A percentile compares a stretch with the other conserved stretches of the same genome.
phyloP scores from a whole-genome alignment of 305 asterid species.

The Fraxinus sp. region DNA sequence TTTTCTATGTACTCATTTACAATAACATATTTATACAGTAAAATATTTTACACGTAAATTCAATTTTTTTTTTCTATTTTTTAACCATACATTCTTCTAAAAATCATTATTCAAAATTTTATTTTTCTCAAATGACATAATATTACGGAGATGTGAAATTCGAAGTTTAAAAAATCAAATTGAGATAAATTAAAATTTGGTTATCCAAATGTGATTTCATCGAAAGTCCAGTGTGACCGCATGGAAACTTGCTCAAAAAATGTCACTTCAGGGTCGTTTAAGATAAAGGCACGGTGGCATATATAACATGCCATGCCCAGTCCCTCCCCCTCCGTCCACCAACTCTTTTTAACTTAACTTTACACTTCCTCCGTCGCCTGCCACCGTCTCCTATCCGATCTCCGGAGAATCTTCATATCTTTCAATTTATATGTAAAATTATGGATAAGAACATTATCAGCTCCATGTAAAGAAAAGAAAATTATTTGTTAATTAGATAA shows the following conservation, averaged over 20 bases:
- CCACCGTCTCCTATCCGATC: neutral
- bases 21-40: too few species aligned
- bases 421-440: neutral
- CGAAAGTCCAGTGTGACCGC: neutral
- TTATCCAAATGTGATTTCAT: neutral
- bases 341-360: neutral
- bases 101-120: too few species aligned
- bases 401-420: neutral
- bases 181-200: neutral
- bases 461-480: neutral
- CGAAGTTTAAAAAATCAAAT: neutral
- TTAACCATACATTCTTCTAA: too few species aligned
- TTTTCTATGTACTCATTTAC: too few species aligned
- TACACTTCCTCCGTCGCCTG: conserved; percentile 8
- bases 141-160: neutral
- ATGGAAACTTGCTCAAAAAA: neutral
- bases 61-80: too few species aligned
- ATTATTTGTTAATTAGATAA: neutral
- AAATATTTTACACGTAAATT: too few species aligned
- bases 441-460: neutral
- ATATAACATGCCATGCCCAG: conserved; percentile 14
- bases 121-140: neutral
- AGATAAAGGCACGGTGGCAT: conserved; percentile 26
- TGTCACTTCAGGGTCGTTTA: neutral
- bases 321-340: neutral